Base-by-base conservation (phyloP, 2,329 filamentous ascomycete species). In the Coleophoma crateriformis region DNA sequence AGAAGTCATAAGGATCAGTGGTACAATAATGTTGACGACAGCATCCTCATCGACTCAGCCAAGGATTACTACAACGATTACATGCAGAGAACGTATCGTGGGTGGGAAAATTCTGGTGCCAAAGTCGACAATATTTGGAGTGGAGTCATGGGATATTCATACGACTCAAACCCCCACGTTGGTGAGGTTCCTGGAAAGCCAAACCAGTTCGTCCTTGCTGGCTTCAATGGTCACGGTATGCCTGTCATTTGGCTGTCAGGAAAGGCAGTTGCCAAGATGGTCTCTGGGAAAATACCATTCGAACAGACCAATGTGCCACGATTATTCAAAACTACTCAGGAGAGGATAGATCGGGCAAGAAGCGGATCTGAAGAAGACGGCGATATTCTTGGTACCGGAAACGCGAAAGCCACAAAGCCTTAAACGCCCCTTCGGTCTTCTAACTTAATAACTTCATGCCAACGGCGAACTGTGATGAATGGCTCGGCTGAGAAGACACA, bases 211-310 rank as follows among this genome's bases (percentile, higher is more conserved):
- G 63, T 77, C 22, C 57, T 73, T 34, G 73, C 69, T 0, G 76
- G 74, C 0, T 78, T 75, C 51, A 72, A 69, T 33, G 74, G 75
- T 0, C 71, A 75, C 45, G 76, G 75, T 1, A 79, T 79, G 74
- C 67, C 72, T 0, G 53, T 73, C 19, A 68, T 75, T 11, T 72
- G 70, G 14, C 61, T 73, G 0, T 58, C 66, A 7, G 67, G 66
- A 4, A 69, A 71, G 50, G 72, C 65, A 0, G 48, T 77, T 12
- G 69, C 67, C 1, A 54, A 60, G 22, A 75, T 77, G 71, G 54
- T 74, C 12, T 20, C 33, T 6, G 52, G 64, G 2, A 62, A 55
- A 3, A 35, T 42, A 1, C 43, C 52, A 0, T 72, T 70, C 47
- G 61, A 65, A 42, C 55, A 66, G 13, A 68, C 68, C 0, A 67